Evolutionary conservation across 75 land plant species (phyloP).

Genomic region (Picea sitchensis): DNA sequence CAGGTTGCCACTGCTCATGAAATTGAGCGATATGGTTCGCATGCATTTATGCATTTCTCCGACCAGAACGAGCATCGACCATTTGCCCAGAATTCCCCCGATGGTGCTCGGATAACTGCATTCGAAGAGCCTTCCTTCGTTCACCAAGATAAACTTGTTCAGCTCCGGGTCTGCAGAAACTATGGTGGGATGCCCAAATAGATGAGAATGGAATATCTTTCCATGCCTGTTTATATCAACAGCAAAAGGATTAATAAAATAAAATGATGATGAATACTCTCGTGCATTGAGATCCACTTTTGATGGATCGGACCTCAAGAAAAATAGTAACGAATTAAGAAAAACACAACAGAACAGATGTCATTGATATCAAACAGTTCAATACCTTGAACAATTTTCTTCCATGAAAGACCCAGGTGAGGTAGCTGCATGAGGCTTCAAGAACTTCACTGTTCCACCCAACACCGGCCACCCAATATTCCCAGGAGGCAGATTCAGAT

Average conservation of each 20-base stretch:
- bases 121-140: slow-evolving; percentile 71
- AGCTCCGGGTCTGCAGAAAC: slow-evolving; percentile 78
- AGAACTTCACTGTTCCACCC: slow-evolving; percentile 65
- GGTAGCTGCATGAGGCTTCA: slow-evolving; percentile 63
- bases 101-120: slow-evolving; percentile 80
- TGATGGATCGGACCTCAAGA: not conserved
- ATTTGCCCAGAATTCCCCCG: slow-evolving; percentile 71
- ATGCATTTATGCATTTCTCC: slow-evolving; percentile 76
- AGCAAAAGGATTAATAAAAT: not conserved
- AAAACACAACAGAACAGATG: not conserved
- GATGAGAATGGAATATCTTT: slow-evolving; percentile 64
- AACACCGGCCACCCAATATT: slow-evolving; percentile 66
- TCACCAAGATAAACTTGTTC: slow-evolving; percentile 67
- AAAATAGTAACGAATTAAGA: slow-evolving; percentile 1
- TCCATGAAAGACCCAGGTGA: slow-evolving; percentile 71
- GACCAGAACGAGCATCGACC: slow-evolving; percentile 75
- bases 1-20: slow-evolving; percentile 51
- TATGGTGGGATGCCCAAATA: slow-evolving; percentile 74
- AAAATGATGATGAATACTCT: not conserved
- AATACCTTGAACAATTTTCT: slow-evolving; percentile 50
- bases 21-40: slow-evolving; percentile 68
- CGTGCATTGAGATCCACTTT: not conserved
- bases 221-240: slow-evolving; percentile 52
- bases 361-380: not conserved
- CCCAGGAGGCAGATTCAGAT: slow-evolving; percentile 64